Evolutionary conservation across 129 eudicot species (phyloP).

Genomic region (Artemisia tridentata): DNA sequence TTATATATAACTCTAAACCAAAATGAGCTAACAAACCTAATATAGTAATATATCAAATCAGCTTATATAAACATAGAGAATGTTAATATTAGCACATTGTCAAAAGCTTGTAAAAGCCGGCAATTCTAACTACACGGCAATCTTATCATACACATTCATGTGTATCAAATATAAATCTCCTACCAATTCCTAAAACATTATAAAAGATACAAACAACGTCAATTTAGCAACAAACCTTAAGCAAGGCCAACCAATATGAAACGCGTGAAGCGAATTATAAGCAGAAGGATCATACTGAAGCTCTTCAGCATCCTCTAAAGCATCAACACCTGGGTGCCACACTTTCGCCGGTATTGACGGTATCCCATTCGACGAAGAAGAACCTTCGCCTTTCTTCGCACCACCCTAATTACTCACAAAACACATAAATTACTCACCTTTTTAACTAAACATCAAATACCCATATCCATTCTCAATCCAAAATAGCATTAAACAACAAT

Average conservation of each 20-base stretch:
- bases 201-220: neutral
- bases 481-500: neutral
- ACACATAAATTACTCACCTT: neutral
- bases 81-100: neutral
- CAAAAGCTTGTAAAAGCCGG: neutral
- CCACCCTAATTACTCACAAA: constrained; percentile 19
- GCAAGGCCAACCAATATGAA: constrained; percentile 96
- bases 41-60: neutral
- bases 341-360: constrained; percentile 68
- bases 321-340: constrained; percentile 96
- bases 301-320: constrained; percentile 90
- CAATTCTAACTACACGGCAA: neutral
- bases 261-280: constrained; percentile 88
- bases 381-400: constrained; percentile 62
- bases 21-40: neutral
- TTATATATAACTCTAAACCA: neutral
- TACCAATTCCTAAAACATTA: neutral
- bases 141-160: neutral
- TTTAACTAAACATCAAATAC: neutral
- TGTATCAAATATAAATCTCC: neutral
- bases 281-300: constrained; percentile 95
- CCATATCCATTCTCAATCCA: neutral
- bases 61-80: neutral
- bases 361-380: constrained; percentile 39
- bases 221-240: constrained; percentile 52